phyloP scores from a whole-genome alignment of 2,329 filamentous ascomycete genomes.

The Dactylellina sp. region DNA sequence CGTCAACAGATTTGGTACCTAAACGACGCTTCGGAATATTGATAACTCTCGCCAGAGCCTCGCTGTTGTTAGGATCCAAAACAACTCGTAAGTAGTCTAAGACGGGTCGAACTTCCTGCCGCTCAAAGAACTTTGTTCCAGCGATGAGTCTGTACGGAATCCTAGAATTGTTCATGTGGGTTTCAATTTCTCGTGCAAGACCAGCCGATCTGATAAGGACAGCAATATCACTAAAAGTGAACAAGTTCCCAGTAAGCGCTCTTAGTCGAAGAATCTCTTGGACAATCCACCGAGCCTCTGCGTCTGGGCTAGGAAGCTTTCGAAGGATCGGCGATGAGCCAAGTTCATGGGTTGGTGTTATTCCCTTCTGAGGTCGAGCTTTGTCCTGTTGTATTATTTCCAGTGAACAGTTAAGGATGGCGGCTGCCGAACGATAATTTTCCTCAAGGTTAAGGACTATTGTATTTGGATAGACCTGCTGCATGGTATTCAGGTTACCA shows the following conservation, averaged over 20 bases:
- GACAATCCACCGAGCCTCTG: constrained; percentile 89
- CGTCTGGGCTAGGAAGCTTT: constrained; percentile 74
- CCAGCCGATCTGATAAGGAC: constrained; percentile 86
- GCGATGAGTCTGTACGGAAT: constrained; percentile 94
- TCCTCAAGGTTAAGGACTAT: constrained; percentile 87
- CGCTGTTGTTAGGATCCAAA: constrained; percentile 85
- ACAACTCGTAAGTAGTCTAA: constrained; percentile 90
- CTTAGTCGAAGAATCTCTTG: constrained; percentile 80
- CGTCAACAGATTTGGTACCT: constrained; percentile 80
- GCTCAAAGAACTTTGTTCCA: constrained; percentile 90
- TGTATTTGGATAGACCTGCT: constrained; percentile 79
- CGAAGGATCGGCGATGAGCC: constrained; percentile 85
- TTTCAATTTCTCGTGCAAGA: constrained; percentile 86
- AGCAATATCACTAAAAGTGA: constrained; percentile 82
- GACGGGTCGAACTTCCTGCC: constrained; percentile 85
- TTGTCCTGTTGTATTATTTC: constrained; percentile 91
- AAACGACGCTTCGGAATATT: constrained; percentile 85
- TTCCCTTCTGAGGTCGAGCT: constrained; percentile 79
- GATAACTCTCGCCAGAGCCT: constrained; percentile 83
- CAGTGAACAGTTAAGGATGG: constrained; percentile 82
- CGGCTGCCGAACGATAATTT: constrained; percentile 91
- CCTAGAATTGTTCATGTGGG: constrained; percentile 80
- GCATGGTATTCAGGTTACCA: constrained; percentile 83
- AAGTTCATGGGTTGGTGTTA: constrained; percentile 82
- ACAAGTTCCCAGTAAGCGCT: constrained; percentile 77